Evolutionary conservation across 2,329 filamentous ascomycete genomes (phyloP), one percentile per base, ranked within the genome.

Genomic region (Cladosporium sp.): DNA sequence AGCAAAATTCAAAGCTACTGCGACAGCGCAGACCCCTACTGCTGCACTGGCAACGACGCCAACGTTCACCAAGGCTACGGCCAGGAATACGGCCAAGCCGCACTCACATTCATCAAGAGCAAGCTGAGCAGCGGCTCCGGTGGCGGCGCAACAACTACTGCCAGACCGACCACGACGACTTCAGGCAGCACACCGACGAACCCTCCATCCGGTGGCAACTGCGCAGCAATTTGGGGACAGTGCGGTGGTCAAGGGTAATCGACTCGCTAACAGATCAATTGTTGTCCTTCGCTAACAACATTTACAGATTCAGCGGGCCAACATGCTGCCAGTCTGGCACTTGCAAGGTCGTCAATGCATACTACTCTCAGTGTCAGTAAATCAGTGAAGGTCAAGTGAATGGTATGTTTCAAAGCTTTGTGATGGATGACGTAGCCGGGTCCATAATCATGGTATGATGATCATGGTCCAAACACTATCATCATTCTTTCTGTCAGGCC

Each of bases 1-100:
- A 77, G 71, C 67, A 83, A 82, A 65, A 82, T 87, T 63, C 75
- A 85, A 72, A 83, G 82, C 4, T 88, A 87, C 76, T 88, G 85
- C 69, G 85, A 88, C 64, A 73, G 79, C 3, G 66, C 80, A 5
- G 85, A 87, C 61, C 84, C 84, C 0, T 87, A 85, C 73, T 88
- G 85, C 77, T 88, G 83, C 71, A 84, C 80, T 40, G 85, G 85
- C 49, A 84, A 78, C 64, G 77, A 87, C 59, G 75, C 78, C 24
- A 79, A 80, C 64, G 77, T 80, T 6, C 85, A 87, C 69, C 81
- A 86, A 68, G 78, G 83, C 50, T 88, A 88, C 59, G 83, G 81
- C 2, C 73, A 68, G 60, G 81, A 82, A 64, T 88, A 88, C 60
- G 84, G 84, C 1, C 67, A 76, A 6, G 74, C 84, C 64, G 85